Base-by-base conservation (phyloP, 441 rosid genomes). In the Hypseocharis bilobata region DNA sequence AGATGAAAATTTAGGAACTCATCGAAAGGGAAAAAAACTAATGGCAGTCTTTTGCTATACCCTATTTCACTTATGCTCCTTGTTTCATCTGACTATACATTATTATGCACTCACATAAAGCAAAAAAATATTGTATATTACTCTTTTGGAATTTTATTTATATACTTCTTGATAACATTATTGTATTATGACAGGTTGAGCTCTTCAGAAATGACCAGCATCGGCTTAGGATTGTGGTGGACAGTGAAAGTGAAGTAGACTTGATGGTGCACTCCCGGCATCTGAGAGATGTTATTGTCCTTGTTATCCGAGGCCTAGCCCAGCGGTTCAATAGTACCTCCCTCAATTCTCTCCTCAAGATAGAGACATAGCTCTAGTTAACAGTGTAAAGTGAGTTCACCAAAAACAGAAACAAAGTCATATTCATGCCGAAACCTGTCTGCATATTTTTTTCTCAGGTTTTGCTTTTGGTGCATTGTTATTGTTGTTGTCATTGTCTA, bases 241-340 rank as follows among this genome's bases (percentile, higher is more conserved):
- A 88, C 73, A 79, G 96, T 49, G 96, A 92, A 73, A 82, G 80
- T 60, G 97, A 84, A 79, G 91, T 82, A 49, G 94, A 88, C 69
- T 70, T 92, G 80, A 74, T 88, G 80, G 95, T 92, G 60, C 88
- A 84, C 62, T 90, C 98, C 14, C 83, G 89, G 63, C 91, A 92
- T 73, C 68, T 82, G 68, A 76, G 97, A 0, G 97, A 92, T 73
- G 83, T 92, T 26, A 74, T 84, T 26, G 91, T 85, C 34, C 97
- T 90, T 36, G 94, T 86, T 61, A 87, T 90, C 34, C 87, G 96
- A 13, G 97, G 98, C 71, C 83, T 92, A 72, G 98, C 97, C 28
- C 98, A 90, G 75, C 78, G 92, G 22, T 92, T 92, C 79, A 92
- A 92, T 70, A 92, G 98, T 79, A 92, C 96, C 42, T 92, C 98